Evolutionary conservation across 805 yeast species (phyloP).

Genomic region (Yarrowia phangngaensis): DNA sequence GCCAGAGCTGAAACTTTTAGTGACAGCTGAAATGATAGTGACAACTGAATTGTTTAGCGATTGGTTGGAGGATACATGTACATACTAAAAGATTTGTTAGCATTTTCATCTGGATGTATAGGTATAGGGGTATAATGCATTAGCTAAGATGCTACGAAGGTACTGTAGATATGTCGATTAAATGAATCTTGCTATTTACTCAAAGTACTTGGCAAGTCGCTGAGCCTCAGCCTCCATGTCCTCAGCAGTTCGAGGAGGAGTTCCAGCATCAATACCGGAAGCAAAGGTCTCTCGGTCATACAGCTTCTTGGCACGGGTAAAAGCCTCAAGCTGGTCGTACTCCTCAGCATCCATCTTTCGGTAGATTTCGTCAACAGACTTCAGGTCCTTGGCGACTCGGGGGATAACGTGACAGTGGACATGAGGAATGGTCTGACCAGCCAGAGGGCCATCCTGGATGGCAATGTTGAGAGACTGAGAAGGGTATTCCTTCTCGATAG

Average conservation of each 20-base stretch:
- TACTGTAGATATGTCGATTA: too few species aligned
- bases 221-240: conserved; percentile 72
- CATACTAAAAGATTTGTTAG: conserved; percentile 17
- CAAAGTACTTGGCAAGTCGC: conserved; percentile 42
- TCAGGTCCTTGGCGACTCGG: conserved; percentile 52
- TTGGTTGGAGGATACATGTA: conserved; percentile 19
- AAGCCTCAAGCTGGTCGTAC: conserved; percentile 45
- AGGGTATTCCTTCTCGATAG: conserved; percentile 60
- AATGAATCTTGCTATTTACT: conserved; percentile 17
- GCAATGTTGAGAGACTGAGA: conserved; percentile 87
- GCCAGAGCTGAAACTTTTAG: not conserved
- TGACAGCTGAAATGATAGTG: conserved; percentile 3
- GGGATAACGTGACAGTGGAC: conserved; percentile 93
- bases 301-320: conserved; percentile 34
- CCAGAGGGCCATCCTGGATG: conserved; percentile 93
- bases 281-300: conserved; percentile 25
- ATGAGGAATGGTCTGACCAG: conserved; percentile 96
- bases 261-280: conserved; percentile 30
- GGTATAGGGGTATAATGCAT: too few species aligned
- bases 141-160: too few species aligned
- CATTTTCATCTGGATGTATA: too few species aligned
- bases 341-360: conserved; percentile 55
- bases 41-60: not conserved
- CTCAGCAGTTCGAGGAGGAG: conserved; percentile 55
- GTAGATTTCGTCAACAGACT: conserved; percentile 74